These are phyloP conservation scores for Neurospora sp. DNA, from an alignment of 495 filamentous ascomycete genomes.

Conservation along the genomic window DNA sequence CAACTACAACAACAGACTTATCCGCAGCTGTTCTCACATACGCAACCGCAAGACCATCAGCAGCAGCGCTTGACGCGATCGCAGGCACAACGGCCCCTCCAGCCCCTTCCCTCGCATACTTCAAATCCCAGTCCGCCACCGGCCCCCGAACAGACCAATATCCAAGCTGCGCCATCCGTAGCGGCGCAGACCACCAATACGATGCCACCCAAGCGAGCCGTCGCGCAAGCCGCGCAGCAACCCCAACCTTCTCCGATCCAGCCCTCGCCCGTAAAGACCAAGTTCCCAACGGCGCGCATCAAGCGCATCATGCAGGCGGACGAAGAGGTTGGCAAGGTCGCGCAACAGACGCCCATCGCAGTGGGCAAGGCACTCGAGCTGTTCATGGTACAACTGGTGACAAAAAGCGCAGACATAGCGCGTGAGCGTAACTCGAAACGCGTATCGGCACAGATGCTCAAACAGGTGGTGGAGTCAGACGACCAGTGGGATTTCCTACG, in stretches of 20 bases:
- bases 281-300: conserved; percentile 95
- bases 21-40: conserved; percentile 1
- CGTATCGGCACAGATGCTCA: conserved; percentile 81
- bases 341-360: conserved; percentile 89
- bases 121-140: not conserved
- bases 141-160: not conserved
- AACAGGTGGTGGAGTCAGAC: conserved; percentile 74
- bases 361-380: conserved; percentile 94
- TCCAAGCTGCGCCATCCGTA: not conserved
- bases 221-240: conserved; percentile 7
- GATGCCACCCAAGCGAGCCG: conserved; percentile 36
- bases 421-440: conserved; percentile 74
- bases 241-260: conserved; percentile 21
- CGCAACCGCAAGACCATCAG: conserved; percentile 1
- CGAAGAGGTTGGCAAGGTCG: conserved; percentile 97
- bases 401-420: conserved; percentile 75
- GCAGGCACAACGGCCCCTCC: not conserved
- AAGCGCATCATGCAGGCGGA: conserved; percentile 99
- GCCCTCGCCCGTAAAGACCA: conserved; percentile 74
- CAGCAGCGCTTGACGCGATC: conserved; percentile 2
- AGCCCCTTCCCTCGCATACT: not conserved
- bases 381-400: conserved; percentile 92
- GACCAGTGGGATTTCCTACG: conserved; percentile 86
- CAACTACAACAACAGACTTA: conserved; percentile 9
- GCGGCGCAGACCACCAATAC: not conserved